Conservation (phyloP, 495 filamentous ascomycete genomes). For the Aspergillus sparsus region DNA sequence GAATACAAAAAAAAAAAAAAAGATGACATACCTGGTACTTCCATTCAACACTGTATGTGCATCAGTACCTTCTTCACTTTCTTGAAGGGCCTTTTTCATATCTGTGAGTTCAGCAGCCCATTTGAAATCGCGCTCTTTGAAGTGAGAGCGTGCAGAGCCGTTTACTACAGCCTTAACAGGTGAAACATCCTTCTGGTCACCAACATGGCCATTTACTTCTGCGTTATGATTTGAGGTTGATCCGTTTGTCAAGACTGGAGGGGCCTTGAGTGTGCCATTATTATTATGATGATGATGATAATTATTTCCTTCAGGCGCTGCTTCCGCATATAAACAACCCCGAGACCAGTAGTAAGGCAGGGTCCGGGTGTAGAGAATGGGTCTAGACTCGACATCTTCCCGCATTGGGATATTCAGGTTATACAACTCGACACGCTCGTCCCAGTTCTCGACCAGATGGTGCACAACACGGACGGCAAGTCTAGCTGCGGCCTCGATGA, state of each 20-base stretch:
- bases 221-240: not conserved
- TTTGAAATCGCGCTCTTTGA: slow-evolving; percentile 40
- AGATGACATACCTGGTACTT: slow-evolving; percentile 40
- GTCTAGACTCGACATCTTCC: slow-evolving; percentile 56
- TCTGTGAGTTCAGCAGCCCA: slow-evolving; percentile 48
- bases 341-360: slow-evolving; percentile 82
- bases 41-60: slow-evolving; percentile 90
- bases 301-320: slow-evolving; percentile 15
- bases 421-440: slow-evolving; percentile 76
- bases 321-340: slow-evolving; percentile 80
- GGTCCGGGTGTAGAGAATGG: slow-evolving; percentile 74
- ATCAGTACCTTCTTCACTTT: slow-evolving; percentile 76
- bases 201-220: slow-evolving; percentile 3
- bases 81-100: slow-evolving; percentile 49
- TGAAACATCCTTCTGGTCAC: not conserved
- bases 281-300: not conserved
- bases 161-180: not conserved
- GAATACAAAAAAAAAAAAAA: slow-evolving; percentile 8
- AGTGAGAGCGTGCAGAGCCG: not conserved
- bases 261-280: not conserved
- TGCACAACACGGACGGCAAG: slow-evolving; percentile 73
- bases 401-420: slow-evolving; percentile 82
- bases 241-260: slow-evolving; percentile 18
- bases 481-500: slow-evolving; percentile 70
- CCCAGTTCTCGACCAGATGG: slow-evolving; percentile 72